phyloP scores from a whole-genome alignment of 2,329 filamentous ascomycete genomes.

The Verticillium tricorpus region DNA sequence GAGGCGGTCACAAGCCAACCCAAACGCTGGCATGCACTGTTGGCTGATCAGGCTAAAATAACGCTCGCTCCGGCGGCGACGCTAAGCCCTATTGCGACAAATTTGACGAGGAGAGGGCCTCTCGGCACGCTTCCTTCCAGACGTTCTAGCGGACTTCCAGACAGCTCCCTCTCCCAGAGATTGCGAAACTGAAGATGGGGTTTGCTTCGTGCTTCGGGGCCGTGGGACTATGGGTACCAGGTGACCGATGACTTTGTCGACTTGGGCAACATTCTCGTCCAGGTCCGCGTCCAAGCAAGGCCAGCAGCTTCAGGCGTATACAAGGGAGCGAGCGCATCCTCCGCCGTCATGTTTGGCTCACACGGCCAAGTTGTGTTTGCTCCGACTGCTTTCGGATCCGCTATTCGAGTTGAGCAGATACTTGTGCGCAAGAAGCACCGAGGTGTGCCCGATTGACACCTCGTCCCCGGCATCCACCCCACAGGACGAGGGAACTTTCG shows the following conservation, averaged over 20 bases:
- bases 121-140: background rate
- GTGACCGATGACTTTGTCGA: background rate
- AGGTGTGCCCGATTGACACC: background rate
- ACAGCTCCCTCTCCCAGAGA: background rate
- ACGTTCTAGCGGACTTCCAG: conserved; percentile 2
- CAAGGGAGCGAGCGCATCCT: too few species aligned
- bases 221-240: too few species aligned
- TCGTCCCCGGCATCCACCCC: too few species aligned
- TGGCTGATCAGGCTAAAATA: background rate
- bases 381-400: background rate
- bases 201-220: too few species aligned
- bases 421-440: background rate
- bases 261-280: background rate
- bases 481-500: too few species aligned
- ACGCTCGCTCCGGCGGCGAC: conserved; percentile 7
- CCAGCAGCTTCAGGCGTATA: too few species aligned
- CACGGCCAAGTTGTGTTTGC: background rate
- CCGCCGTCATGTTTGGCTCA: too few species aligned
- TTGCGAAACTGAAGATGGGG: too few species aligned
- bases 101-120: conserved; percentile 27
- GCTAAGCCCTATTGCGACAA: conserved; percentile 34
- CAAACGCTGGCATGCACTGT: background rate
- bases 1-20: too few species aligned
- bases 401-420: background rate
- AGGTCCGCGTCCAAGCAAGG: too few species aligned